These are phyloP conservation scores for Picea glauca DNA, from an alignment of 75 land plant species.

Conservation along the genomic window DNA sequence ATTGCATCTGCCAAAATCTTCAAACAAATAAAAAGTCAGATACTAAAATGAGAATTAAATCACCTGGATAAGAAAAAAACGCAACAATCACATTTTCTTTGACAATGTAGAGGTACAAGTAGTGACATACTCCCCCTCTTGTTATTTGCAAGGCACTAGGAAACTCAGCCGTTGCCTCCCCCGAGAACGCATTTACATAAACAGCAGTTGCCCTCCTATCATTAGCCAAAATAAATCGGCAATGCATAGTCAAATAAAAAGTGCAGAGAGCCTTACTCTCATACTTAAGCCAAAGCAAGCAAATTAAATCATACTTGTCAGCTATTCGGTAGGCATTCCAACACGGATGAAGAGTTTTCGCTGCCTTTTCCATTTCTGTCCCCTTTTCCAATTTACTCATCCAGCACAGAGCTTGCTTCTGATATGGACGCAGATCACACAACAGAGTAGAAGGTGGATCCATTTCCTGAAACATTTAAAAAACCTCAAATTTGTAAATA, in stretches of 20 bases:
- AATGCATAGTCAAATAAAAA: not conserved
- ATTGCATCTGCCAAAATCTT: conserved; percentile 97
- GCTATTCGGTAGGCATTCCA: conserved; percentile 81
- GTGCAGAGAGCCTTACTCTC: not conserved
- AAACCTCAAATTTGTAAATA: not conserved
- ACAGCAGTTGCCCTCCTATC: conserved; percentile 57
- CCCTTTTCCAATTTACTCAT: conserved; percentile 75
- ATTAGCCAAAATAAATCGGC: not conserved
- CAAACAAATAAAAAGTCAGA: conserved; percentile 7
- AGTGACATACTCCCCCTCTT: conserved; percentile 79
- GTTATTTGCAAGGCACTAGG: conserved; percentile 85
- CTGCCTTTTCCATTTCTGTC: conserved; percentile 46
- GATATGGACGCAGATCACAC: conserved; percentile 88
- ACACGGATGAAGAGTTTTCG: conserved; percentile 83
- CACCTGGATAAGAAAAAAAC: not conserved
- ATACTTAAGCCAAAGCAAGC: not conserved
- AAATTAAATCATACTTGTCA: conserved; percentile 48
- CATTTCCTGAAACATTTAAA: conserved; percentile 60
- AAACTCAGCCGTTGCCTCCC: conserved; percentile 85
- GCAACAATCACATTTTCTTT: too few species aligned
- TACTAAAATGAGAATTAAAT: not conserved
- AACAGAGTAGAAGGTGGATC: conserved; percentile 60
- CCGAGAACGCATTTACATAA: conserved; percentile 87
- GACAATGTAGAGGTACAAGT: not conserved
- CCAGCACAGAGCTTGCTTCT: conserved; percentile 92